Evolutionary conservation across 225 moss, liverwort and hornwort species (phyloP), one percentile per base, ranked within the genome.

Genomic region (Thuidium tamariscinum): DNA sequence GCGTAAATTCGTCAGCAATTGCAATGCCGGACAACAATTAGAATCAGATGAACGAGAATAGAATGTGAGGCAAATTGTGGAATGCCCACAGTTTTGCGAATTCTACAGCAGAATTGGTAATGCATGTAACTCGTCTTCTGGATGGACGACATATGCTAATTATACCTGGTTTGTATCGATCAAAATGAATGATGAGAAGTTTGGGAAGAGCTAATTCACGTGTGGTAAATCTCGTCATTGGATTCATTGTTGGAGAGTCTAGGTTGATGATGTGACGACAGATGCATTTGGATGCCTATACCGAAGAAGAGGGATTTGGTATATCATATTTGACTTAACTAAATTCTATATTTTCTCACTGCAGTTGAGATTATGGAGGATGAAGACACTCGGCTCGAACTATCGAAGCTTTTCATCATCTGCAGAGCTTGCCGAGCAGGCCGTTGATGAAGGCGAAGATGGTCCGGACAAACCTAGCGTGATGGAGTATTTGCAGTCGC

Each of bases 401-500:
- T 65, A 8, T 39, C 84, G 78, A 89, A 60, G 37, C 65, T 89
- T 89, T 36, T 88, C 89, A 37, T 87, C 85, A 39, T 89, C 89
- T 51, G 88, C 91, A 46, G 89, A 89, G 83, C 81, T 86, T 13
- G 91, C 74, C 39, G 93, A 90, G 83, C 88, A 79, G 66, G 25
- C 73, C 25, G 62, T 79, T 78, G 86, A 92, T 23, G 93, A 91
- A 72, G 63, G 81, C 63, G 89, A 87, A 41, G 91, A 89, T 44
- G 73, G 36, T 54, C 57, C 89, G 17, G 93, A 83, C 34, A 69
- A 80, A 48, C 52, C 89, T 83, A 25, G 67, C 14, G 92, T 89
- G 5, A 88, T 90, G 72, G 91, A 93, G 80, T 97, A 95, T 80
- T 80, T 99, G 88, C 91, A 90, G 81, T 91, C 91, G 25, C 86